Percentiles rank a stretch among this genome's conserved stretches.
Evolutionary conservation across 2,329 filamentous ascomycete species (phyloP).

Genomic region (Sporothrix sp.): DNA sequence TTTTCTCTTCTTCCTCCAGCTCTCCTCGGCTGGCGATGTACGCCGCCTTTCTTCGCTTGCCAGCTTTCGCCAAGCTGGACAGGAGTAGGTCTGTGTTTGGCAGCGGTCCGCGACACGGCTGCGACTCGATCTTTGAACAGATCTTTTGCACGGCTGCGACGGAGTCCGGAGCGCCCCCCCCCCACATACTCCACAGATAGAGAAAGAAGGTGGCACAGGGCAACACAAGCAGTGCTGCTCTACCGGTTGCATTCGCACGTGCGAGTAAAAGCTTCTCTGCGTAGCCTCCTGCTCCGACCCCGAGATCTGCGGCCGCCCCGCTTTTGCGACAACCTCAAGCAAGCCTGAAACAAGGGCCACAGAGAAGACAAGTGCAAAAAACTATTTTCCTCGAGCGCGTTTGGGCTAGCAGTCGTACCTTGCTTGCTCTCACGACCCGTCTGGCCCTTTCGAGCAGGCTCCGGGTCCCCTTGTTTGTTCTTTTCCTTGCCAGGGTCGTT

Average conservation of each 20-base stretch:
- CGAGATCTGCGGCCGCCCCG: constrained; percentile 11
- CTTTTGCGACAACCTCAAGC: constrained; percentile 14
- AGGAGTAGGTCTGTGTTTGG: constrained; percentile 10
- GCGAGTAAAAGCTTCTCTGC: too few relatives aligned
- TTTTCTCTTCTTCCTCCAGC: neutral
- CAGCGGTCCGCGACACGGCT: constrained; percentile 15
- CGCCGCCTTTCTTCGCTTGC: too few relatives aligned
- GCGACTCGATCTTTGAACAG: constrained; percentile 12
- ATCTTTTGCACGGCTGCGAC: constrained; percentile 2
- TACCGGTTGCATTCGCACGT: too few relatives aligned
- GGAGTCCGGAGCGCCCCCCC: neutral
- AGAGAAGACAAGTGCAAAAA: neutral
- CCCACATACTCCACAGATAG: neutral
- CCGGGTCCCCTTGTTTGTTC: too few relatives aligned
- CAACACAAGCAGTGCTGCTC: too few relatives aligned
- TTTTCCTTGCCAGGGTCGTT: neutral
- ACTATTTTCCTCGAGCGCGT: too few relatives aligned
- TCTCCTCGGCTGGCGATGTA: neutral
- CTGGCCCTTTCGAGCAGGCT: too few relatives aligned
- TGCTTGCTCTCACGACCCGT: too few relatives aligned
- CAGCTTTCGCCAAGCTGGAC: constrained; percentile 13
- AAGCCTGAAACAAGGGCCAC: constrained; percentile 13
- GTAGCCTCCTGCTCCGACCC: neutral
- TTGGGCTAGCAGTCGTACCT: too few relatives aligned
- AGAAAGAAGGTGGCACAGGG: neutral